Base-by-base conservation (phyloP, 2,329 filamentous ascomycete genomes). In the Neofusicoccum umdonicola region DNA sequence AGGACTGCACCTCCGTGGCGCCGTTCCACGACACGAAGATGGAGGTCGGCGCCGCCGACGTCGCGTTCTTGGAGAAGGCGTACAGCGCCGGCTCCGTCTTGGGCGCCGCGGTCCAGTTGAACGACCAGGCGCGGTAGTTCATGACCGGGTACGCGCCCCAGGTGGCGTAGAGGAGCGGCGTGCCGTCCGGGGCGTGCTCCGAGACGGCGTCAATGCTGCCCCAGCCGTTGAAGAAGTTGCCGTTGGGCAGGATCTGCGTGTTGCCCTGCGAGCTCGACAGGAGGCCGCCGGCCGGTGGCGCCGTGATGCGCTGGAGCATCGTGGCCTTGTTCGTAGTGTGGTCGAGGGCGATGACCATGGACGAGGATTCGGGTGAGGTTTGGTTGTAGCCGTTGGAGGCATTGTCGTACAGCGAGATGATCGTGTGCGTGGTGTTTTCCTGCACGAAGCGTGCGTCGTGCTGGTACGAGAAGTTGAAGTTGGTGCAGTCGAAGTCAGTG, bases 151-250 rank as follows among this genome's bases (percentile, higher is more conserved):
- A 70, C 71, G 72, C 68, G 72, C 70, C 79, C 69, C 85, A 77
- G 67, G 83, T 82, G 7, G 76, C 78, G 66, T 87, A 82, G 75
- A 85, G 85, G 12, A 87, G 74, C 3, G 82, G 71, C 3, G 78
- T 73, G 9, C 85, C 85, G 15, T 82, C 79, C 0, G 76, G 67
- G 0, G 76, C 76, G 68, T 83, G 69, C 52, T 82, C 80, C 4
- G 80, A 79, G n/a, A 78, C 75, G 37, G 79, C 74, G 3, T 73
- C 70, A 27, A 74, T 70, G 65, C 78, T 74, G 6, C 86, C 85
- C 84, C 85, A 88, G 68, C 84, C 83, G 35, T 87, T 81, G 48
- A 87, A 74, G 11, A 80, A 80, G 65, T 84, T 83, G 41, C 83
- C 83, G 61, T 81, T 82, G 0, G 82, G 79, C 0, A 88, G 78